Evolutionary conservation across 192 early-diverging fungal species (phyloP).

Genomic region (Backusella mclennaniae): DNA sequence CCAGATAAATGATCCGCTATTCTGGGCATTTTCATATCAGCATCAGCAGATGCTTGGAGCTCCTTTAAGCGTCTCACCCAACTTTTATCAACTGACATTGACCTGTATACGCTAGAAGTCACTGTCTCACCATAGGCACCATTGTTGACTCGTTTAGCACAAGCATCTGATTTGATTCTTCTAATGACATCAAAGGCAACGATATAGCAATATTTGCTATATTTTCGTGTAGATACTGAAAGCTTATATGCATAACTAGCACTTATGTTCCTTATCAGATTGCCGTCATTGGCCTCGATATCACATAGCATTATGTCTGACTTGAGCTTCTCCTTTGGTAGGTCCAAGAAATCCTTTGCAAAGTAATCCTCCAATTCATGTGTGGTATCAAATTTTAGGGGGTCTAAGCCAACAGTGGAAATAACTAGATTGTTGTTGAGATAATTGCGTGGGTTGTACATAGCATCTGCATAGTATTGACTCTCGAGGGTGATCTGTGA

Average conservation of each 20-base stretch:
- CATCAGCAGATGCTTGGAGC: not conserved
- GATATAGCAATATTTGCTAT: slow-evolving; percentile 18
- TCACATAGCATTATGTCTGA: slow-evolving; percentile 13
- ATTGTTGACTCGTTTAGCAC: not conserved
- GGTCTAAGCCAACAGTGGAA: not conserved
- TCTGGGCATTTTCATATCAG: not conserved
- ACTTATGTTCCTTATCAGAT: not conserved
- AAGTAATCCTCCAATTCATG: slow-evolving; percentile 16
- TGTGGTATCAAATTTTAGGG: not conserved
- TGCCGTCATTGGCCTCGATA: not conserved
- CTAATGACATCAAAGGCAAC: slow-evolving; percentile 18
- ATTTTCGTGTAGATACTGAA: slow-evolving; percentile 11
- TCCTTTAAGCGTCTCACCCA: slow-evolving; percentile 17
- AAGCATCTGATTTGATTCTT: slow-evolving; percentile 25
- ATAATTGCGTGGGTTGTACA: not conserved
- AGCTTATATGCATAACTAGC: slow-evolving; percentile 25
- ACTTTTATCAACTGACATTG: slow-evolving; percentile 7
- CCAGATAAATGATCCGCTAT: not conserved
- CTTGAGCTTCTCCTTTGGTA: not conserved
- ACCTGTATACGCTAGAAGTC: not conserved
- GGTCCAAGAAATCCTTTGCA: slow-evolving; percentile 1
- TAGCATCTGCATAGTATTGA: not conserved
- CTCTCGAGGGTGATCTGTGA: not conserved
- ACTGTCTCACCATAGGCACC: not conserved
- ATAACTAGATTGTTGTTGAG: not conserved